Conservation (phyloP, 2,329 filamentous ascomycete species). For the Aspergillus pseudonomiae region DNA sequence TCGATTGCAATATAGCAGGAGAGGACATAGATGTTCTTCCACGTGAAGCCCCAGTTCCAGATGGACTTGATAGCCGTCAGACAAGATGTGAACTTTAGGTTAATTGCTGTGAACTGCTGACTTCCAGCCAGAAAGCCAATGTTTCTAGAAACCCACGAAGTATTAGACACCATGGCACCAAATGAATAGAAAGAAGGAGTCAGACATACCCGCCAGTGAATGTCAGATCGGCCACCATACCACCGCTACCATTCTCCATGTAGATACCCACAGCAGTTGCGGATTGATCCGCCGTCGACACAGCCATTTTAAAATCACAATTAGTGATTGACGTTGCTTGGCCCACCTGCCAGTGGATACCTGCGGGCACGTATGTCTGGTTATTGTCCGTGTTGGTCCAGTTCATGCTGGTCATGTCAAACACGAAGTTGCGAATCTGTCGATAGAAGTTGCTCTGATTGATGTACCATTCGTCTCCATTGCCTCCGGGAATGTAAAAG, state of each 20-base stretch:
- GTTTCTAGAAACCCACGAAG: too few relatives aligned
- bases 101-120: slow-evolving; percentile 66
- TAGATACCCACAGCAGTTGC: too few relatives aligned
- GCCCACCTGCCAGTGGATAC: slow-evolving; percentile 58
- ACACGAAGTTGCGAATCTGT: slow-evolving; percentile 66
- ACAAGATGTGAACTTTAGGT: slow-evolving; percentile 56
- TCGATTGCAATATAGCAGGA: slow-evolving; percentile 58
- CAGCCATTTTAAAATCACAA: too few relatives aligned
- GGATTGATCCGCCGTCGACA: too few relatives aligned
- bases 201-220: slow-evolving; percentile 58
- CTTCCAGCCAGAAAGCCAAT: slow-evolving; percentile 46
- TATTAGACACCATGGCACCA: too few relatives aligned
- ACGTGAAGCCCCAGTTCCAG: slow-evolving; percentile 65
- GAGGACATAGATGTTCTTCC: slow-evolving; percentile 53
- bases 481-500: slow-evolving; percentile 48
- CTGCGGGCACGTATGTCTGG: slow-evolving; percentile 32
- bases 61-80: slow-evolving; percentile 59
- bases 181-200: too few relatives aligned
- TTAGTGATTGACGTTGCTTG: slow-evolving; percentile 58
- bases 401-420: slow-evolving; percentile 53
- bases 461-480: slow-evolving; percentile 48
- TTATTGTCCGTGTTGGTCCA: slow-evolving; percentile 25
- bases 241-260: too few relatives aligned
- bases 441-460: slow-evolving; percentile 62
- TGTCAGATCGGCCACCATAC: slow-evolving; percentile 50